These are phyloP conservation scores for Yamadazyma takamatsuzukensis DNA, from an alignment of 805 yeast genomes.

Conservation along the genomic window DNA sequence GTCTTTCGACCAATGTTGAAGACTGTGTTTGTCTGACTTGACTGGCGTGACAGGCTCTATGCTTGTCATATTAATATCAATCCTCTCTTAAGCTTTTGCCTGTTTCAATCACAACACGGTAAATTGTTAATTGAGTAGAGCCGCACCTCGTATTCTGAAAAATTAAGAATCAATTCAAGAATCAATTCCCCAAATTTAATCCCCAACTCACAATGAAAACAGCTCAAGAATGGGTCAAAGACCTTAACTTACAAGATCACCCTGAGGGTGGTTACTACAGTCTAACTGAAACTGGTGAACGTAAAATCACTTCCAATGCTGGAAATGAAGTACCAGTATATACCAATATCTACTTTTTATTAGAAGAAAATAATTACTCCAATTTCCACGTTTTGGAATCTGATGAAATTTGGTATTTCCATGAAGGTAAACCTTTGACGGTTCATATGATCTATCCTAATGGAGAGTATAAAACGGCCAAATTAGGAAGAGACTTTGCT, in stretches of 20 bases:
- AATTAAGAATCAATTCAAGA: neutral
- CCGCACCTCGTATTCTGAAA: too few species aligned
- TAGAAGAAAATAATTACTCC: slow-evolving; percentile 17
- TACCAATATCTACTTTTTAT: slow-evolving; percentile 20
- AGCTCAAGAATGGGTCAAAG: slow-evolving; percentile 12
- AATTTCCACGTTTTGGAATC: slow-evolving; percentile 19
- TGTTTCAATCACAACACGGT: too few species aligned
- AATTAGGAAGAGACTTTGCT: slow-evolving; percentile 13
- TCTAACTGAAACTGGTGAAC: slow-evolving; percentile 13
- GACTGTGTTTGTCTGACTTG: neutral
- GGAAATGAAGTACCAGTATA: slow-evolving; percentile 19
- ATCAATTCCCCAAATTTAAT: too few species aligned
- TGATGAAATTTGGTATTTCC: slow-evolving; percentile 22
- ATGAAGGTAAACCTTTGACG: slow-evolving; percentile 19
- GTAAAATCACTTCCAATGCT: slow-evolving; percentile 13
- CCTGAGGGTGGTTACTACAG: slow-evolving; percentile 22
- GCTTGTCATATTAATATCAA: neutral
- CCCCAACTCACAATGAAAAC: slow-evolving; percentile 6
- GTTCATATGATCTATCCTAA: slow-evolving; percentile 19
- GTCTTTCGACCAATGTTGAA: slow-evolving; percentile 8
- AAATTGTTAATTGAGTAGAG: too few species aligned
- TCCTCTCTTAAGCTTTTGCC: too few species aligned
- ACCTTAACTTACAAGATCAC: slow-evolving; percentile 13
- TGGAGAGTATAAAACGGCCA: slow-evolving; percentile 15
- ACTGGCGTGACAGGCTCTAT: neutral